These are phyloP conservation scores for Corynespora cassiicola DNA, from an alignment of 2,329 filamentous ascomycete genomes.

Conservation along the genomic window DNA sequence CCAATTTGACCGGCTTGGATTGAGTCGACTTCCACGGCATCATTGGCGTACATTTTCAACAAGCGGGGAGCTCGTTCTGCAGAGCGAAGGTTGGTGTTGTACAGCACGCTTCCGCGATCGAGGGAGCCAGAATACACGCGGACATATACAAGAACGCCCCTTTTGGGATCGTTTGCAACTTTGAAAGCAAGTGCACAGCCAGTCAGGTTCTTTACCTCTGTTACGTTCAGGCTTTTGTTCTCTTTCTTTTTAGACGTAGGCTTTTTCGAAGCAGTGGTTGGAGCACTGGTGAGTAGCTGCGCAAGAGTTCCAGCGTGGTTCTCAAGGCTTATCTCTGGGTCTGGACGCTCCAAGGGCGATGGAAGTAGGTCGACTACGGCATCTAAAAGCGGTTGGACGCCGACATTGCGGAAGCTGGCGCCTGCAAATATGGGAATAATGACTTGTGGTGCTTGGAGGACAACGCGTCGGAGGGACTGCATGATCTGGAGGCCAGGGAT, in stretches of 20 bases:
- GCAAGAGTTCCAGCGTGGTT: slow-evolving; percentile 61
- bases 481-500: slow-evolving; percentile 73
- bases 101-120: slow-evolving; percentile 75
- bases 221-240: slow-evolving; percentile 20
- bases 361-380: slow-evolving; percentile 88
- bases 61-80: slow-evolving; percentile 82
- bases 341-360: slow-evolving; percentile 78
- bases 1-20: slow-evolving; percentile 91
- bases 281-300: slow-evolving; percentile 48
- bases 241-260: slow-evolving; percentile 22
- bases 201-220: slow-evolving; percentile 66
- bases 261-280: slow-evolving; percentile 22
- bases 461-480: slow-evolving; percentile 74
- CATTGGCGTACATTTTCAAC: slow-evolving; percentile 87
- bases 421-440: slow-evolving; percentile 89
- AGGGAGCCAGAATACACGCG: slow-evolving; percentile 88
- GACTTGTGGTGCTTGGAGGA: slow-evolving; percentile 71
- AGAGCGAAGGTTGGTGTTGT: slow-evolving; percentile 84
- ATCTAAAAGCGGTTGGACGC: slow-evolving; percentile 89
- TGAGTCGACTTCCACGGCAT: slow-evolving; percentile 81
- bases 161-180: slow-evolving; percentile 84
- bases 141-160: slow-evolving; percentile 89
- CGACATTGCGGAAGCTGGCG: slow-evolving; percentile 91
- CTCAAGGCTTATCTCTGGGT: slow-evolving; percentile 77
- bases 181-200: slow-evolving; percentile 83